Base-by-base conservation (phyloP, 345 rosid species). In the Citrus trifoliata region DNA sequence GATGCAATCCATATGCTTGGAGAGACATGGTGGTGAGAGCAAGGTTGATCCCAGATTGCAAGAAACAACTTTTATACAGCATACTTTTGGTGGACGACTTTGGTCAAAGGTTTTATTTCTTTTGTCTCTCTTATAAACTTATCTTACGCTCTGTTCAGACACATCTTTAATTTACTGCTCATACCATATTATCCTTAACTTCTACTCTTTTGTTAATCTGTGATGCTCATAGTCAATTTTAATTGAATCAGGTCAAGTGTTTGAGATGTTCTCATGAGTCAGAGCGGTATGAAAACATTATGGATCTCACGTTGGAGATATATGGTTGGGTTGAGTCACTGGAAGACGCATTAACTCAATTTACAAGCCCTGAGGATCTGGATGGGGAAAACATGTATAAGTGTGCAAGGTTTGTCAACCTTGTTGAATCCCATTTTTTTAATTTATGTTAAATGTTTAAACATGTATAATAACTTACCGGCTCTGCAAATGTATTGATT, bases 351-450 rank as follows among this genome's bases (percentile, higher is more conserved):
- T 72, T 93, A 46, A 90, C 93, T 82, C 95, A 93, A 80, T 93
- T 93, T 83, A 93, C 97, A 65, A 89, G 87, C 59, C 86, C 92
- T 19, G 95, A 93, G 87, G 93, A 93, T 77, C 88, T 93, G 74
- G 97, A 93, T 74, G 97, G 97, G 76, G 97, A 93, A 79, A 93
- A 93, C 82, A 93, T 91, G 97, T 93, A 91, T 73, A 83, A 93
- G 91, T 93, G 97, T 85, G 92, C 89, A 89, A 93, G 95, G 97
- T 93, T 55, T 67, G 85, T 76, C 79, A 56, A 53, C 53, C 27
- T 61, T 51, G 42, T 46, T 58, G 75, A 21, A 64, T 38, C 10
- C 2, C 75, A 21, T 66, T 24, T 22, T 24, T 28, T 33, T 37
- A 22, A 9, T n/a, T 10, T n/a, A 14, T 27, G 21, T 18, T 58